These are phyloP conservation scores for Heterobasidion parviporum DNA, from an alignment of 1,284 basidiomycete genomes.

Conservation along the genomic window DNA sequence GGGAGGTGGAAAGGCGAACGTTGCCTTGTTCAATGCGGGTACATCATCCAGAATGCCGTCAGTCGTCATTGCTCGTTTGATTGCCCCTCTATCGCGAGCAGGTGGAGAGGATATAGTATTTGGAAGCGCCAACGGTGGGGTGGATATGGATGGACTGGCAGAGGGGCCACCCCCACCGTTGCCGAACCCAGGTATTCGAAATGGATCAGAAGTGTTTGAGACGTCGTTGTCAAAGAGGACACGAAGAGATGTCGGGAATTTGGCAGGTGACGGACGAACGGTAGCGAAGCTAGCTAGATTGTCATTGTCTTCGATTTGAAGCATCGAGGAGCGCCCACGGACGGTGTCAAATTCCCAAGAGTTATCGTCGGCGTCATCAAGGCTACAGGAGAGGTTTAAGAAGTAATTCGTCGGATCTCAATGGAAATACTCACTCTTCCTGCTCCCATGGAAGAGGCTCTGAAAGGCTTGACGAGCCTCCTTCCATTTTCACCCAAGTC, in stretches of 20 bases:
- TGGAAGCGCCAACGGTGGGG: conserved; percentile 5
- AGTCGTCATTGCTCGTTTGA: conserved; percentile 10
- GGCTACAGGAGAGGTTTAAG: not conserved
- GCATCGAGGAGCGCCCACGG: conserved; percentile 30
- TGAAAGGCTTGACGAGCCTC: conserved; percentile 66
- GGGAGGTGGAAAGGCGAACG: conserved; percentile 45
- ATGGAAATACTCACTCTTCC: conserved; percentile 32
- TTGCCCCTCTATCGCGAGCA: conserved; percentile 15
- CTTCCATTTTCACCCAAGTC: conserved; percentile 73
- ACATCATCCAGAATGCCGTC: conserved; percentile 28
- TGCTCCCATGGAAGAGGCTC: conserved; percentile 67
- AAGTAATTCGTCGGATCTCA: not conserved
- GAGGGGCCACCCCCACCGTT: conserved; percentile 6
- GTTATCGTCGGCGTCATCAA: conserved; percentile 31
- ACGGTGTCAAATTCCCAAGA: conserved; percentile 77
- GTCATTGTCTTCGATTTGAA: conserved; percentile 16
- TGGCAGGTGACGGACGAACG: conserved; percentile 36
- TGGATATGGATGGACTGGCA: conserved; percentile 16
- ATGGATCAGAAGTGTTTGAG: conserved; percentile 28
- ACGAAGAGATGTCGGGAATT: conserved; percentile 64
- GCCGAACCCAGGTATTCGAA: conserved; percentile 30
- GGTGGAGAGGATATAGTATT: conserved; percentile 12
- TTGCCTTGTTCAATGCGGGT: conserved; percentile 36
- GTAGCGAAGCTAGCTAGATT: conserved; percentile 23
- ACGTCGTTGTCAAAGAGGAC: conserved; percentile 55